Base-by-base conservation (phyloP, 768 basidiomycete genomes). In the Vararia minispora region DNA sequence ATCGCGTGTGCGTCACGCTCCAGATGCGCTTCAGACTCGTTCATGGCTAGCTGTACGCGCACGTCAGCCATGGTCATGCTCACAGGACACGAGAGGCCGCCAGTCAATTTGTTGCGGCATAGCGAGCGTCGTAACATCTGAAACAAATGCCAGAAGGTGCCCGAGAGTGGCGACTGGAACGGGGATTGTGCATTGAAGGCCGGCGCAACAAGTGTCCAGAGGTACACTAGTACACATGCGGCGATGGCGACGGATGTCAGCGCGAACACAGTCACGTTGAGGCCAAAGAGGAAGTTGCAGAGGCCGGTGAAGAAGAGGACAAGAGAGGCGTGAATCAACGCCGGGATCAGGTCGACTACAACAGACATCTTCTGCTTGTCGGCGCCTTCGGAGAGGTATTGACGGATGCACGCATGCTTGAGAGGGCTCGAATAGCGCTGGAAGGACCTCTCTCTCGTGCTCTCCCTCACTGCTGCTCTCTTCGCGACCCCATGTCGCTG, bases 251-350 rank as follows among this genome's bases (percentile, higher is more conserved):
- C 9, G 5, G 43, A 13, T 5, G 39, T 40, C 4, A 32, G 20
- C 3, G 39, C 12, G 1, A 42, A 42, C 9, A 52, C 40, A 3
- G 23, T n/a, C 2, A 1, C 23, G 30, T 52, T 46, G 30, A 49
- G 49, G 6, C 61, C 52, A 34, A 51, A 48, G 20, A 71, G 52
- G 45, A 71, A 67, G 16, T 62, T 58, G 24, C 69, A 50, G 17
- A 75, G 57, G 23, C 68, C 66, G 23, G 64, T 60, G 49, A 76
- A 64, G 52, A 74, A 73, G 6, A 72, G 56, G 18, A 71, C 59
- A 13, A 72, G 57, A 1, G 70, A 67, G 5, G 66, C 49, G 41
- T 73, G 71, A 14, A 74, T 59, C 12, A 72, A 58, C 14, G 63
- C 53, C 2, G 69, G 71, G 23, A 72, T 62, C 10, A 55, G 44